Percentiles rank a stretch among this genome's conserved stretches.
Conservation (phyloP, 306 rosid species). For the Dalbergia cultrata region DNA sequence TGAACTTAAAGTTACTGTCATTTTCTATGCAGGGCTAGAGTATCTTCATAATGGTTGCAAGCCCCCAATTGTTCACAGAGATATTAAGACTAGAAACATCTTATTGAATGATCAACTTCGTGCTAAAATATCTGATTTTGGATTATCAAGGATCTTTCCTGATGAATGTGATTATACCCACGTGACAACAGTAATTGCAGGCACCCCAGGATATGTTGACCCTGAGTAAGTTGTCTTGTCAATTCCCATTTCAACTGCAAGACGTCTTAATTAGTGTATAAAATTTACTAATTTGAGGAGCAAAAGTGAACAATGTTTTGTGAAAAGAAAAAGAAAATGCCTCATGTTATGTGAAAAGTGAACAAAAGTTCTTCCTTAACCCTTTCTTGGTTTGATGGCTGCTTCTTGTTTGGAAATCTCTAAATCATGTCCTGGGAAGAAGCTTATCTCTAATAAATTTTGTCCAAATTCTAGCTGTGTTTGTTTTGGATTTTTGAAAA, state of each 20-base stretch:
- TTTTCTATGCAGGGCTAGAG: constrained; percentile 48
- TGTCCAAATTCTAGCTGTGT: too few relatives aligned
- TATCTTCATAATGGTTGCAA: constrained; percentile 57
- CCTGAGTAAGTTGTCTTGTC: constrained; percentile 51
- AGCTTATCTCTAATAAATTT: too few relatives aligned
- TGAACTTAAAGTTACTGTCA: background rate
- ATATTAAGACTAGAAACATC: constrained; percentile 62
- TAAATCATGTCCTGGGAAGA: too few relatives aligned
- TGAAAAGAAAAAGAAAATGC: too few relatives aligned
- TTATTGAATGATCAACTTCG: constrained; percentile 45
- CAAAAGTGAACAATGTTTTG: too few relatives aligned
- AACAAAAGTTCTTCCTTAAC: too few relatives aligned
- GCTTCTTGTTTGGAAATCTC: too few relatives aligned
- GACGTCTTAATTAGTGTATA: too few relatives aligned
- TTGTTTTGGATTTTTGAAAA: too few relatives aligned
- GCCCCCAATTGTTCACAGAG: constrained; percentile 67
- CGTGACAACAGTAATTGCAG: constrained; percentile 48
- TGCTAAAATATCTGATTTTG: constrained; percentile 62
- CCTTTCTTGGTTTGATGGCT: too few relatives aligned
- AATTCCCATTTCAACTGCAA: background rate
- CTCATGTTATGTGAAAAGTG: too few relatives aligned
- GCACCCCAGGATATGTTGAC: constrained; percentile 63
- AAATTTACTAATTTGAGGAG: too few relatives aligned
- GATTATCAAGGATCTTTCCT: constrained; percentile 49
- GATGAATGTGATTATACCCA: constrained; percentile 42